Evolutionary conservation across 139 green algal genomes (phyloP).

Genomic region (Chlamydomonas schloesseri): DNA sequence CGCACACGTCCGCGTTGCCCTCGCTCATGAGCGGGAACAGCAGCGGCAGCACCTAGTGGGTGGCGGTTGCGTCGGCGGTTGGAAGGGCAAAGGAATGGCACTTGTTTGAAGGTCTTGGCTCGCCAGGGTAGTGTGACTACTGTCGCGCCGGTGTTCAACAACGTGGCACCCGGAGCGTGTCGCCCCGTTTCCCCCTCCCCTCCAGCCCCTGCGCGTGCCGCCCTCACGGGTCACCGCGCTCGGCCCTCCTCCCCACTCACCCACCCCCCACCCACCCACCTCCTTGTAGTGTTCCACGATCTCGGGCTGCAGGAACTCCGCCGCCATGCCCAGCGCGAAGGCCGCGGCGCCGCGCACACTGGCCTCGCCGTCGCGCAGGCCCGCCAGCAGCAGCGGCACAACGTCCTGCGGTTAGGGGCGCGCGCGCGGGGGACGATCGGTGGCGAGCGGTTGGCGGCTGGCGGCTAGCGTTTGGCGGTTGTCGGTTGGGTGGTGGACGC

Average conservation of each 20-base stretch:
- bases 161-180: too few species aligned
- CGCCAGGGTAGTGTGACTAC: too few species aligned
- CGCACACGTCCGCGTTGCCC: conserved; percentile 46
- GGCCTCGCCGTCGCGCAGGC: conserved; percentile 57
- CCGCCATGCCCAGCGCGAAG: conserved; percentile 81
- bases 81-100: too few species aligned
- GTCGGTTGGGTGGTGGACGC: not conserved
- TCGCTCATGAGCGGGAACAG: conserved; percentile 61
- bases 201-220: too few species aligned
- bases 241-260: too few species aligned
- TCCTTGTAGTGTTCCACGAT: conserved; percentile 72
- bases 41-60: conserved; percentile 59
- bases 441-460: too few species aligned
- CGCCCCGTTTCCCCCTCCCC: too few species aligned
- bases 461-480: too few species aligned
- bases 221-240: too few species aligned
- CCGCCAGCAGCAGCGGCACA: conserved; percentile 66
- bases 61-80: too few species aligned
- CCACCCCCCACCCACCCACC: not conserved
- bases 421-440: not conserved
- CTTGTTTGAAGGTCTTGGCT: too few species aligned
- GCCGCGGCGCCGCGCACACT: conserved; percentile 72
- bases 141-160: too few species aligned
- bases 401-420: conserved; percentile 22
- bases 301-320: conserved; percentile 78